Percentiles rank a stretch among this genome's conserved stretches.
phyloP scores from a whole-genome alignment of 768 basidiomycete genomes.

The Pulveroboletus sp. region DNA sequence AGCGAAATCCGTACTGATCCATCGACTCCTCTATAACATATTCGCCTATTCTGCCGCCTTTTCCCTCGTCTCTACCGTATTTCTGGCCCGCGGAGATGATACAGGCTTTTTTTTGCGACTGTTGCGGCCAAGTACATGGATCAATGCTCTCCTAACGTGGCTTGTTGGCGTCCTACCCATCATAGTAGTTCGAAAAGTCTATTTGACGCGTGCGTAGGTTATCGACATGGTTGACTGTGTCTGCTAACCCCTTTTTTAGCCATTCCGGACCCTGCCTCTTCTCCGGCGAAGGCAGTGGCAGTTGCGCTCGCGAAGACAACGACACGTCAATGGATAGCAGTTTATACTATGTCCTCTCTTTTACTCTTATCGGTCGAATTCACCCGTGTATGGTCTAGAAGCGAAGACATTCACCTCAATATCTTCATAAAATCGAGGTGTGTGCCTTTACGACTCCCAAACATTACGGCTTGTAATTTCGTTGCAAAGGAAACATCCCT shows the following conservation, averaged over 20 bases:
- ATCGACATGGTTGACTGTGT: not conserved
- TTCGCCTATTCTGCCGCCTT: slow-evolving; percentile 47
- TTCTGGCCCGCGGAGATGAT: slow-evolving; percentile 27
- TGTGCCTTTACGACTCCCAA: slow-evolving; percentile 7
- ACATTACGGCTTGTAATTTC: not conserved
- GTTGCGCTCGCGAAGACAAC: slow-evolving; percentile 43
- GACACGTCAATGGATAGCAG: slow-evolving; percentile 40
- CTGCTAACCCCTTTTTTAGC: slow-evolving; percentile 29
- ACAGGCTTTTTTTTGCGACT: slow-evolving; percentile 31
- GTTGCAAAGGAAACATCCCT: slow-evolving; percentile 61
- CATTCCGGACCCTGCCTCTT: slow-evolving; percentile 43
- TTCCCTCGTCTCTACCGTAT: slow-evolving; percentile 39
- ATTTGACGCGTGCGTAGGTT: slow-evolving; percentile 51
- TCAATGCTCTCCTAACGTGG: slow-evolving; percentile 45
- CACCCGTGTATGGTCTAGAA: slow-evolving; percentile 23
- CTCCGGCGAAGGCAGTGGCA: slow-evolving; percentile 47
- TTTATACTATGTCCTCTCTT: slow-evolving; percentile 46
- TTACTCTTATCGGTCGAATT: slow-evolving; percentile 42
- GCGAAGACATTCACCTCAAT: slow-evolving; percentile 40
- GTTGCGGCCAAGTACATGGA: slow-evolving; percentile 41
- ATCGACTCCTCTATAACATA: slow-evolving; percentile 52
- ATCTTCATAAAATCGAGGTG: slow-evolving; percentile 69
- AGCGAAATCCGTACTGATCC: slow-evolving; percentile 55
- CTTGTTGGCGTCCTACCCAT: slow-evolving; percentile 50
- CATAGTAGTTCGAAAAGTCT: slow-evolving; percentile 52